Base-by-base conservation (phyloP, 306 rosid genomes). In the Inga laurina region DNA sequence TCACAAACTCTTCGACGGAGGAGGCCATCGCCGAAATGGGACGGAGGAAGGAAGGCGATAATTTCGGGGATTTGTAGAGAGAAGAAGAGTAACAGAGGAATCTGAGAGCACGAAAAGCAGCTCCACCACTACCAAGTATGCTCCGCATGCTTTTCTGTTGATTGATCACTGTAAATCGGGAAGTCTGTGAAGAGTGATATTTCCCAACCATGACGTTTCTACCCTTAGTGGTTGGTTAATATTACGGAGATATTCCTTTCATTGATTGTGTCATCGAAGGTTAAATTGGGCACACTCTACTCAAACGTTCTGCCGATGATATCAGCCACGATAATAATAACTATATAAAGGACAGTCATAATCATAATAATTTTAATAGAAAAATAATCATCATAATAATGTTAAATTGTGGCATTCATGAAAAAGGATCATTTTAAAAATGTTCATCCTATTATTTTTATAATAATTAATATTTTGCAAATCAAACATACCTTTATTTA, bases 11-110 rank as follows among this genome's bases (percentile, higher is more conserved):
- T 12, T 93, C 99, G 13, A 85, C 8, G 24, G 85, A 8, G 32
- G 73, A 48, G 51, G 98, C 95, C 99, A 97, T 94, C 75, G 86
- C 85, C 35, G 92, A 87, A 56, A 97, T 88, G 77, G 83, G 51
- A 81, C 95, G 93, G 61, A 59, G 32, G 24, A 84, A 32, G 56
- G 84, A 78, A 69, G 51, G 15, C 1, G 86, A 81, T 66, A 86
- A 12, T 57, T 81, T 72, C 59, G 75, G n/a, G 78, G 77, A 35
- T 77, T 80, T 82, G 54, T 54, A 72, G 62, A 87, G 81, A 66
- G 83, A 81, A 66, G 83, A 79, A 66, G 84, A 82, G 62, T 52
- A 75, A n/a, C 67, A 72, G 65, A 75, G 73, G 3, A 82, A 81
- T 30, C 70, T 18, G 32, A 84, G 85, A 61, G 67, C 35, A 5